These are phyloP conservation scores for Hygrophila difformis DNA, from an alignment of 257 asterid genomes.

Conservation along the genomic window DNA sequence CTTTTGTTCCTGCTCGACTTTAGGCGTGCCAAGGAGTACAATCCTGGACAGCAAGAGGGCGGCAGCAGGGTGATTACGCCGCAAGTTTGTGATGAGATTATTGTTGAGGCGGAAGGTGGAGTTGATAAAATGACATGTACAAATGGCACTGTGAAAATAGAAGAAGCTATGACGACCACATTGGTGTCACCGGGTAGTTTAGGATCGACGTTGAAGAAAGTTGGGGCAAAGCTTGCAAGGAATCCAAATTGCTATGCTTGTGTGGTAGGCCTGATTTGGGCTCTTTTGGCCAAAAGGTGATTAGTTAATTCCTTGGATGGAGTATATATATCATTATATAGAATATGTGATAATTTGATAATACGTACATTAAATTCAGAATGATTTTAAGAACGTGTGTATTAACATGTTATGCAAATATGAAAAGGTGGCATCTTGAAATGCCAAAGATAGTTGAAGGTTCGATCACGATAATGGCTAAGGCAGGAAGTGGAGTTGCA, in stretches of 20 bases:
- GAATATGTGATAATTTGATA: too few relatives aligned
- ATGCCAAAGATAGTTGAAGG: constrained; percentile 1
- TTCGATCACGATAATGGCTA: background rate
- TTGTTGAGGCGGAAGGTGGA: background rate
- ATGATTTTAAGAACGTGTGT: too few relatives aligned
- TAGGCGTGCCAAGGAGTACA: constrained; percentile 29
- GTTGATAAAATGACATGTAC: background rate
- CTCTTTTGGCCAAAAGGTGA: constrained; percentile 43
- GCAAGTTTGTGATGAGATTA: background rate
- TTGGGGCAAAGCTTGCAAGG: constrained; percentile 32
- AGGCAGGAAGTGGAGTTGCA: constrained; percentile 6
- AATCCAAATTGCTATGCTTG: constrained; percentile 68
- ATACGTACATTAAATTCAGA: too few relatives aligned
- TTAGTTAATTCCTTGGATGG: too few relatives aligned
- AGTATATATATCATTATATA: too few relatives aligned
- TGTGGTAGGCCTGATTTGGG: constrained; percentile 55
- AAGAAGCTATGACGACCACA: background rate
- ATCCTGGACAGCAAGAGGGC: too few relatives aligned
- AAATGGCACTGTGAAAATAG: too few relatives aligned
- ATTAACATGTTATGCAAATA: too few relatives aligned
- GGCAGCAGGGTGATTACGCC: background rate
- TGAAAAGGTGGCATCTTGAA: constrained; percentile 1
- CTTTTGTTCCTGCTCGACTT: constrained; percentile 41
- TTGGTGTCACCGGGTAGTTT: background rate
- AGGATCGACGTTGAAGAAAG: constrained; percentile 32